Evolutionary conservation across 2,329 filamentous ascomycete species (phyloP), one percentile per base, ranked within the genome.

Genomic region (Lomentospora prolificans): DNA sequence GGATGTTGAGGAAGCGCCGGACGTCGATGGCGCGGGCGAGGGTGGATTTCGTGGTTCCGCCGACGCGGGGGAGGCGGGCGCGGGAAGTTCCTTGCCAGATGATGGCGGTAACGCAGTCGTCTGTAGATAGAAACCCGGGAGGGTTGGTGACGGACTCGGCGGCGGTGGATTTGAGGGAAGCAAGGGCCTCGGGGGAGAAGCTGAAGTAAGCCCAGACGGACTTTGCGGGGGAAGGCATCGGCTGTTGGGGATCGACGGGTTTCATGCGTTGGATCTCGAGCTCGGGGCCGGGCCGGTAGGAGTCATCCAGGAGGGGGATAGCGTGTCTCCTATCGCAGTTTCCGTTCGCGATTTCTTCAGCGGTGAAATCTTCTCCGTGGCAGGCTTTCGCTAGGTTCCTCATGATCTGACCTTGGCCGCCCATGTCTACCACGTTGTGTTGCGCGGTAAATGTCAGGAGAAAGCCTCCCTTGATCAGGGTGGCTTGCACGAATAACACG

Each of bases 61-160:
- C 48, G 0, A 76, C 57, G 1, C 73, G 71, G 0, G 65, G 58
- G 0, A 68, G 61, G 12, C 79, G 72, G 0, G 68, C 71, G 28
- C 72, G 72, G 0, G 66, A 64, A 8, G 77, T 60, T 0, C 67
- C 68, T 58, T 76, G 69, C 75, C 75, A 82, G 55, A 80, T 65
- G 50, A 81, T 73, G 0, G 77, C 76, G 2, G 65, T 75, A 12
- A 82, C 64, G 3, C 72, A 68, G 60, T 83, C 79, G 56, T 83
- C 78, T 0, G 77, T 81, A 1, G 78, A 78, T 22, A 81, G 62
- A 58, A 70, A 80, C 2, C 58, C 57, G 1, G 36, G 39, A 3
- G 61, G 50, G 2, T 53, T 17, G 19, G 64, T 57, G 53, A 64
- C 54, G 8, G 61, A 59, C 55, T 61, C 46, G 5, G 63, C 63